A percentile compares a stretch with the other conserved stretches of the same genome.
Conservation (phyloP, 441 rosid genomes). For the Populus hybrid region DNA sequence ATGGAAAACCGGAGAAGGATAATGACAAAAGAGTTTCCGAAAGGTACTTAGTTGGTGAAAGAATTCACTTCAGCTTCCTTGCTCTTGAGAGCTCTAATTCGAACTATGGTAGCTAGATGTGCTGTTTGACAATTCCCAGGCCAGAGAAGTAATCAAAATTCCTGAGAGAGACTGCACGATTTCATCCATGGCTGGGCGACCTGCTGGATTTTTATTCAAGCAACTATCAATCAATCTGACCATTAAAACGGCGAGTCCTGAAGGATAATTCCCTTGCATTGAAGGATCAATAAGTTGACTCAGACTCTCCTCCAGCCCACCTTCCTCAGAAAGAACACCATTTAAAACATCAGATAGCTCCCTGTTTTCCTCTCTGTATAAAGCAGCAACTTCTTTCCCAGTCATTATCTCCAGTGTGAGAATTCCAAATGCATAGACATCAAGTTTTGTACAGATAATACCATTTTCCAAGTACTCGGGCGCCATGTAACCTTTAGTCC, state of each 20-base stretch:
- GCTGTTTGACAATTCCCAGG: slow-evolving; percentile 34
- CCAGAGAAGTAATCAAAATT: slow-evolving; percentile 40
- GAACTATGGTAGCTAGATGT: slow-evolving; percentile 7
- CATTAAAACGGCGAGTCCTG: slow-evolving; percentile 34
- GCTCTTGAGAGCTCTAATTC: slow-evolving; percentile 7
- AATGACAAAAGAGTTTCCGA: not conserved
- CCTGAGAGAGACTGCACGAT: slow-evolving; percentile 46
- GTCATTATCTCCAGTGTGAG: slow-evolving; percentile 58
- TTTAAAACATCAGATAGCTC: slow-evolving; percentile 28
- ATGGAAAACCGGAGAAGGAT: not conserved
- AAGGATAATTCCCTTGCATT: slow-evolving; percentile 37
- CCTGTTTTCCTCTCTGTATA: slow-evolving; percentile 35
- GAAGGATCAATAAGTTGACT: slow-evolving; percentile 39
- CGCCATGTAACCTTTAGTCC: slow-evolving; percentile 76
- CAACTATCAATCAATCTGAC: slow-evolving; percentile 50
- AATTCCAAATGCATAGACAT: slow-evolving; percentile 80
- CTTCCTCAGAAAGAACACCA: slow-evolving; percentile 23
- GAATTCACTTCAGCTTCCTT: not conserved
- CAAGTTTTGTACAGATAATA: slow-evolving; percentile 68
- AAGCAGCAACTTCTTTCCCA: slow-evolving; percentile 49
- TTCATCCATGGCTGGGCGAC: slow-evolving; percentile 71
- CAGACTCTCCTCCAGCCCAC: slow-evolving; percentile 33
- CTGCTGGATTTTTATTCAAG: slow-evolving; percentile 49
- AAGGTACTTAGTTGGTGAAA: not conserved
- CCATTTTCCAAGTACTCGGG: slow-evolving; percentile 84